Percentiles rank a stretch among this genome's conserved stretches.
Conservation (phyloP, 2,329 filamentous ascomycete genomes). For the Colletotrichum tamarilloi region DNA sequence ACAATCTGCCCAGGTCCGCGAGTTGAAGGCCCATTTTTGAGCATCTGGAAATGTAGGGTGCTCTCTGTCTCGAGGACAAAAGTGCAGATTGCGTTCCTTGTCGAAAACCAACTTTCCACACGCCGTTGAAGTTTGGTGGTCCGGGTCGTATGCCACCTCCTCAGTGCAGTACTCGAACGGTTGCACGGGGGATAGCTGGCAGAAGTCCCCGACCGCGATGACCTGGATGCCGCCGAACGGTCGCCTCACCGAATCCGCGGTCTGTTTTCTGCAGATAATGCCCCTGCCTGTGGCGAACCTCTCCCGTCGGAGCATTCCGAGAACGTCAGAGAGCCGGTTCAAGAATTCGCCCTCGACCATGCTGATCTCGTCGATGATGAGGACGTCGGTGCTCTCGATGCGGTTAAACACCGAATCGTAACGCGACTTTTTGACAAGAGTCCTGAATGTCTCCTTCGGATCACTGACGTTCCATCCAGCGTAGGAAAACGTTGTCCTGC, state of each 20-base stretch:
- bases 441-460: background rate
- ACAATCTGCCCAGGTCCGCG: too few species aligned
- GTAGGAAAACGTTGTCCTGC: conserved; percentile 67
- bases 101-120: too few species aligned
- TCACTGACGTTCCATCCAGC: conserved; percentile 62
- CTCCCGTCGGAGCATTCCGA: background rate
- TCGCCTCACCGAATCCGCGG: too few species aligned
- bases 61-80: too few species aligned
- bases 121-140: too few species aligned
- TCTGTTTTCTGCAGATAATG: background rate
- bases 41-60: too few species aligned
- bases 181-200: conserved; percentile 8
- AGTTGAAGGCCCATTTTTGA: too few species aligned
- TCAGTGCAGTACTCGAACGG: background rate
- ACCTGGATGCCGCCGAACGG: conserved; percentile 14
- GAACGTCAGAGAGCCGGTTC: conserved; percentile 66
- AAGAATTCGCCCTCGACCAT: conserved; percentile 76
- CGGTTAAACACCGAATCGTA: too few species aligned
- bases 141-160: too few species aligned
- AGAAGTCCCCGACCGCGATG: conserved; percentile 24
- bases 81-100: too few species aligned
- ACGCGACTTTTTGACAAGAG: background rate
- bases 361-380: conserved; percentile 74
- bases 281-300: too few species aligned
- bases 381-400: conserved; percentile 55